Evolutionary conservation across 2,329 filamentous ascomycete species (phyloP).

Genomic region (Juglanconis juglandina): DNA sequence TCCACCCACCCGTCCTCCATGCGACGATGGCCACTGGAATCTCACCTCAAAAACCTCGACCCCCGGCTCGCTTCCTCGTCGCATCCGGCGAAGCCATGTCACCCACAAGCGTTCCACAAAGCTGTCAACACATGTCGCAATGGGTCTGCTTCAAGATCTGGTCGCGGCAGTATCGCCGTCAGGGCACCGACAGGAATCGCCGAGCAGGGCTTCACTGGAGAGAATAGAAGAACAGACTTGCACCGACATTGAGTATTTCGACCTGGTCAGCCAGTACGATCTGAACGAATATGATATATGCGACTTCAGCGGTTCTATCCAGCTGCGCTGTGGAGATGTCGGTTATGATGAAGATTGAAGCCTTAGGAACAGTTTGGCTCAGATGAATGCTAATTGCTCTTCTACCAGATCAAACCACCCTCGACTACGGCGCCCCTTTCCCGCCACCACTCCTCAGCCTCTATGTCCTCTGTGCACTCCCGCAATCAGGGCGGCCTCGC

Average conservation of each 20-base stretch:
- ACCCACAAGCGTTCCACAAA: not conserved
- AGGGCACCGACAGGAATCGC: not conserved
- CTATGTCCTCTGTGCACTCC: slow-evolving; percentile 38
- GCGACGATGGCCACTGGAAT: too few species aligned
- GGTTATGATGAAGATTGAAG: not conserved
- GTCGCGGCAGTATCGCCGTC: not conserved
- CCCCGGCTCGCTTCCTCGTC: not conserved
- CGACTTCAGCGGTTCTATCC: slow-evolving; percentile 1
- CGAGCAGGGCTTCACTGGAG: not conserved
- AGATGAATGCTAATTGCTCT: slow-evolving; percentile 1
- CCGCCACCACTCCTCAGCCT: slow-evolving; percentile 37
- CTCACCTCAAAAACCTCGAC: not conserved
- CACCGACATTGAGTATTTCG: not conserved
- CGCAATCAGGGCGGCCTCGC: slow-evolving; percentile 45
- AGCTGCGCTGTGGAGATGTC: slow-evolving; percentile 2
- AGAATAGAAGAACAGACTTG: not conserved
- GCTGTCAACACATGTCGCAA: not conserved
- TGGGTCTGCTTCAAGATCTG: not conserved
- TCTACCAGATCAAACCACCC: slow-evolving; percentile 34
- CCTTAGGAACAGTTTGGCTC: not conserved
- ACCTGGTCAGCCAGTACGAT: not conserved
- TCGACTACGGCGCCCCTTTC: slow-evolving; percentile 29
- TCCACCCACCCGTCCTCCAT: too few species aligned
- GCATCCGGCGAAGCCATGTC: not conserved
- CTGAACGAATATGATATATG: not conserved